Evolutionary conservation across 2,329 filamentous ascomycete genomes (phyloP).

Genomic region (Epichloe uncinata): DNA sequence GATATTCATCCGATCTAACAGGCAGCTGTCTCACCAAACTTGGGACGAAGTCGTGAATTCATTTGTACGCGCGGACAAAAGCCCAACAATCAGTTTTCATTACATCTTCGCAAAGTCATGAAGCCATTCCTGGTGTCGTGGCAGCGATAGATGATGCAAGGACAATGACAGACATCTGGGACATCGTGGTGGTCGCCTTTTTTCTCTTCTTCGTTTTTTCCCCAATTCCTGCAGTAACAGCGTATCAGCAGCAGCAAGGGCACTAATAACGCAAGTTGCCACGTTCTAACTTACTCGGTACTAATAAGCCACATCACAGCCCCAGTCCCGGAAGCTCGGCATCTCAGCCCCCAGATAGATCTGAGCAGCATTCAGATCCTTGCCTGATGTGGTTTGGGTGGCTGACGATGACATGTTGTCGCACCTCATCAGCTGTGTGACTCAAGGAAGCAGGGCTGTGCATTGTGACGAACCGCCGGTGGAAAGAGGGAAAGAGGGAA

Average conservation of each 20-base stretch:
- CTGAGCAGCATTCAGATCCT: not conserved
- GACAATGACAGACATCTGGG: too few species aligned
- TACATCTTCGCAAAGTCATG: too few species aligned
- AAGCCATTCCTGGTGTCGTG: too few species aligned
- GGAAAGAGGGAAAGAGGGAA: not conserved
- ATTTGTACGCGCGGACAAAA: too few species aligned
- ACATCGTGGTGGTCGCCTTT: too few species aligned
- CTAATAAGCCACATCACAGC: not conserved
- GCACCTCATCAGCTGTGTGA: not conserved
- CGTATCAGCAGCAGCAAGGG: too few species aligned
- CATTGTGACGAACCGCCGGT: not conserved
- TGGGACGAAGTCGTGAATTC: not conserved
- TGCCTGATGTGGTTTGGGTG: not conserved
- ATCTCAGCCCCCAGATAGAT: constrained; percentile 4
- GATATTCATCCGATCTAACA: not conserved
- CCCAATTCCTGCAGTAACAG: too few species aligned
- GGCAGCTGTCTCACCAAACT: not conserved
- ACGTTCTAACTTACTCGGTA: too few species aligned
- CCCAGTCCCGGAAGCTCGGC: constrained; percentile 5
- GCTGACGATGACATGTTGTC: not conserved
- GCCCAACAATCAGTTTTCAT: too few species aligned
- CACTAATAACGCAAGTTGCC: too few species aligned
- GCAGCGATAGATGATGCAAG: too few species aligned
- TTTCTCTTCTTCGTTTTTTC: too few species aligned
- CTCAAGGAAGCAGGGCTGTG: not conserved